A percentile compares a stretch with the other conserved stretches of the same genome.
phyloP scores from a whole-genome alignment of 306 rosid genomes.

The Argentina anserina region DNA sequence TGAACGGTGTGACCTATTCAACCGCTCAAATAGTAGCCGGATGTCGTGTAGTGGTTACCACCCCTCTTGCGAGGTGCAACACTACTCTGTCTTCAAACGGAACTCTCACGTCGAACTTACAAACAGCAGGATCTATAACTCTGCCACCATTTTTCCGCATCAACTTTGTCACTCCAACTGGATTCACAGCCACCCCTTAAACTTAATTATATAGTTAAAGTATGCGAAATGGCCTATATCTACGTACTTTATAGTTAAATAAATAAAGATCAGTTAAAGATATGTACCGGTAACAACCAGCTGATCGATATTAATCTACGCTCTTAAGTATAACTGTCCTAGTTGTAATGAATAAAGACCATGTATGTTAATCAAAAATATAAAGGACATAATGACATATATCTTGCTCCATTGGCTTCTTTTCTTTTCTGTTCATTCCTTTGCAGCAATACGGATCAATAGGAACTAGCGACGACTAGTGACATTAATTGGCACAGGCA shows the following conservation, averaged over 20 bases:
- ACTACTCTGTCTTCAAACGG: not conserved
- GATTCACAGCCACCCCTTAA: not conserved
- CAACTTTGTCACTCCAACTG: not conserved
- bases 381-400: no score
- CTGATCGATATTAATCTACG: no score
- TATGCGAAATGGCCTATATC: not conserved
- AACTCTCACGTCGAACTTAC: not conserved
- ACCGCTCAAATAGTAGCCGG: not conserved
- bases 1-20: not conserved
- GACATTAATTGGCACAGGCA: no score
- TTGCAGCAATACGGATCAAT: not conserved
- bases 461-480: no score
- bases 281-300: not conserved
- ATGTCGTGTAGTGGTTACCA: not conserved
- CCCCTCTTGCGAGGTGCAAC: not conserved
- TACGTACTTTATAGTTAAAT: not conserved
- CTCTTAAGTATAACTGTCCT: not conserved
- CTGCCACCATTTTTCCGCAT: rapidly evolving
- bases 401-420: no score
- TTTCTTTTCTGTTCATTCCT: no score
- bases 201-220: no score
- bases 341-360: not conserved
- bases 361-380: no score
- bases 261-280: not conserved
- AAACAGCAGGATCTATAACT: not conserved